Evolutionary conservation across 2,329 filamentous ascomycete species (phyloP).

Genomic region (Plenodomus biglobosus): DNA sequence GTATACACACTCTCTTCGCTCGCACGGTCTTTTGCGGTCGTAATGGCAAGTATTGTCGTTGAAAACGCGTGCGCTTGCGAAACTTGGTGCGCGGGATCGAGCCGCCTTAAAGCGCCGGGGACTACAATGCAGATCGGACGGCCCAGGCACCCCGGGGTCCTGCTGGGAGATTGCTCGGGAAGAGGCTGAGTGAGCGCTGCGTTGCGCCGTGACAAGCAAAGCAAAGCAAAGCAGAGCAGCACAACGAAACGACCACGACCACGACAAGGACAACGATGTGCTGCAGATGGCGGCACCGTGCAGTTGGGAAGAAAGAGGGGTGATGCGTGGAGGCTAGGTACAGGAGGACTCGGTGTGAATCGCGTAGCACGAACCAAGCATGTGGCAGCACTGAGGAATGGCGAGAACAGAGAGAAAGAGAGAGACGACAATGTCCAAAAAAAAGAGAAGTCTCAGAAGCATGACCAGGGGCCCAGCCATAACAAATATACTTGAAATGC

Average conservation of each 20-base stretch:
- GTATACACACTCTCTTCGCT: not conserved
- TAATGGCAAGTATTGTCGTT: not conserved
- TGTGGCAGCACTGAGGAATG: not conserved
- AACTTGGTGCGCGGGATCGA: conserved; percentile 2
- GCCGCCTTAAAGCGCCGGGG: not conserved
- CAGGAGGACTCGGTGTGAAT: not conserved
- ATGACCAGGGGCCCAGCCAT: too few species aligned
- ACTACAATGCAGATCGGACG: conserved; percentile 16
- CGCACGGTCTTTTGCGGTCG: not conserved
- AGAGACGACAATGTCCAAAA: too few species aligned
- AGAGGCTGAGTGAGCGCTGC: conserved; percentile 4
- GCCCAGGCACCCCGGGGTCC: conserved; percentile 9
- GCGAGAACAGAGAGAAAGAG: too few species aligned
- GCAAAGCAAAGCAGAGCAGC: too few species aligned
- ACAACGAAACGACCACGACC: too few species aligned
- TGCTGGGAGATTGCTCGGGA: conserved; percentile 18
- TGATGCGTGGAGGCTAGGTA: not conserved
- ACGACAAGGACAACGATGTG: conserved; percentile 7
- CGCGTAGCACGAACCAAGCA: not conserved
- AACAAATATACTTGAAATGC: too few species aligned
- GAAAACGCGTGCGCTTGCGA: not conserved
- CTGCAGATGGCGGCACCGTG: conserved; percentile 9
- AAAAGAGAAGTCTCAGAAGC: too few species aligned
- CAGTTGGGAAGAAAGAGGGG: conserved; percentile 2
- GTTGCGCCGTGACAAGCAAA: conserved; percentile 7